A percentile compares a stretch with the other conserved stretches of the same genome.
phyloP scores from a whole-genome alignment of 257 asterid species.

The Solanum phureja region DNA sequence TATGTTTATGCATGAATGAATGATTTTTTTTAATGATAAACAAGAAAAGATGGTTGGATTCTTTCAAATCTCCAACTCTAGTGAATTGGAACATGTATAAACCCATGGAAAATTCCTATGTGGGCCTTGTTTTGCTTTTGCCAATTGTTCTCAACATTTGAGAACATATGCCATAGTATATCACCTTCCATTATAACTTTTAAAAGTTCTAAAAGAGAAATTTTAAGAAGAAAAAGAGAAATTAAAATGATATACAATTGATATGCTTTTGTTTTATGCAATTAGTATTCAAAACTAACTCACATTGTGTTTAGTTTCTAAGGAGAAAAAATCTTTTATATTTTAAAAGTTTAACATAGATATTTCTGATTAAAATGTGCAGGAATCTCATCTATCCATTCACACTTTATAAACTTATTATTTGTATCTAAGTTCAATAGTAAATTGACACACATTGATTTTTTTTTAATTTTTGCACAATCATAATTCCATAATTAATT shows the following conservation, averaged over 20 bases:
- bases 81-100: not conserved
- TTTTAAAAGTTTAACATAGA: not conserved
- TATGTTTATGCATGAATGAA: not conserved
- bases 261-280: not conserved
- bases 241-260: not conserved
- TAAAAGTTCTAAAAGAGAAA: not conserved
- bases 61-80: not conserved
- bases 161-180: not conserved
- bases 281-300: not conserved
- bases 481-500: not conserved
- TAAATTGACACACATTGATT: not conserved
- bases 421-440: no score
- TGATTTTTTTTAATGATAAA: not conserved
- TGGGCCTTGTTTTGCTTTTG: not conserved
- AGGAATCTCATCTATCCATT: not conserved
- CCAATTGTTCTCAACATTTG: not conserved
- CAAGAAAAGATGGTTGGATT: not conserved
- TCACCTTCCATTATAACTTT: not conserved
- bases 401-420: not conserved
- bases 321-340: not conserved
- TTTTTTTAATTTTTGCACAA: not conserved
- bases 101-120: not conserved
- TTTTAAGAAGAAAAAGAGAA: not conserved
- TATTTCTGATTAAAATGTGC: not conserved
- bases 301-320: not conserved